Conservation (phyloP, 257 asterid genomes). For the Capsicum baccatum region DNA sequence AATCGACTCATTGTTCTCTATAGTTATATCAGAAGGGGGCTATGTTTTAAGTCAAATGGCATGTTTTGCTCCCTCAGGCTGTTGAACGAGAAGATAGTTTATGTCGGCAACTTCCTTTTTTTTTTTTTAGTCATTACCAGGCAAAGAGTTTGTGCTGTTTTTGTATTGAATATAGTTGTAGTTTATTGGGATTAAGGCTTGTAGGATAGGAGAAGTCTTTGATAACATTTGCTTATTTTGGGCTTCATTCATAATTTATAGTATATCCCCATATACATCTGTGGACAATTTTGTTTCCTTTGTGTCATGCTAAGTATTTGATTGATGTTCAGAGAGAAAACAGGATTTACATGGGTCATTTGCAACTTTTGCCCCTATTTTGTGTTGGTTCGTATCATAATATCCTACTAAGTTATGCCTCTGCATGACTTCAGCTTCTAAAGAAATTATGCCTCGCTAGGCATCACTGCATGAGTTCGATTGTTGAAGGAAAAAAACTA, state of each 20-base stretch:
- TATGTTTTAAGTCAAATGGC: conserved; percentile 2
- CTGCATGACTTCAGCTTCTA: too few species aligned
- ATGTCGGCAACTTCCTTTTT: neutral
- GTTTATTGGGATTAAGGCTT: conserved; percentile 18
- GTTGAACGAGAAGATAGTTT: conserved; percentile 20
- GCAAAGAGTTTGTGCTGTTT: conserved; percentile 9
- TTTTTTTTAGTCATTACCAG: conserved; percentile 5
- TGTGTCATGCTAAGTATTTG: neutral
- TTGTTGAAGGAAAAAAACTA: too few species aligned
- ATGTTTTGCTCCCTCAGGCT: conserved; percentile 9
- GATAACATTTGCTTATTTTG: conserved; percentile 10
- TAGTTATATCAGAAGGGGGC: conserved; percentile 3
- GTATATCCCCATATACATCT: neutral
- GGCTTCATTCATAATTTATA: neutral
- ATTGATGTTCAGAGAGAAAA: neutral
- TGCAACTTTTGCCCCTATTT: neutral
- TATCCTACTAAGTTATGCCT: too few species aligned
- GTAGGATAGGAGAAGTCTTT: conserved; percentile 20
- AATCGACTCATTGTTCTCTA: neutral
- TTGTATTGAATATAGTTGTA: conserved; percentile 21
- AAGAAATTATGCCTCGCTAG: too few species aligned
- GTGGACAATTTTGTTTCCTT: neutral
- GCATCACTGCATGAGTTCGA: too few species aligned
- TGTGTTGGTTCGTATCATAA: neutral
- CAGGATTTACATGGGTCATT: neutral